Evolutionary conservation across 495 filamentous ascomycete species (phyloP).

Genomic region (Aspergillus conjunctus): DNA sequence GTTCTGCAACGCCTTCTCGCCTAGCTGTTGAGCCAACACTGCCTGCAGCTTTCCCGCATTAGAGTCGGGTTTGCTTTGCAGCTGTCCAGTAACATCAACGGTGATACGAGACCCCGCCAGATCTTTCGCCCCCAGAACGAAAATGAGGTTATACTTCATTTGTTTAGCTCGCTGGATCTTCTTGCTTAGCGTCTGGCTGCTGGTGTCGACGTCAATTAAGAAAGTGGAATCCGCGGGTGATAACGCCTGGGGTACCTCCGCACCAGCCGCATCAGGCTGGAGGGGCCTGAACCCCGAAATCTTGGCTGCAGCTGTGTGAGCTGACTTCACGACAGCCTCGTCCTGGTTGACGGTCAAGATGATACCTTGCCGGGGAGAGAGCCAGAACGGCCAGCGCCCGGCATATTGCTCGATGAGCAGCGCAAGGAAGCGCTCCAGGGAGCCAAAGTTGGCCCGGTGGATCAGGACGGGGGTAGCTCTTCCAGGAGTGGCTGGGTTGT

Average conservation of each 20-base stretch:
- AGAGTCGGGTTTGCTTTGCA: slow-evolving; percentile 43
- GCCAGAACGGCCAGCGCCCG: slow-evolving; percentile 88
- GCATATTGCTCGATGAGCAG: slow-evolving; percentile 82
- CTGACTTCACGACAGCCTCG: slow-evolving; percentile 58
- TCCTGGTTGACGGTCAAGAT: slow-evolving; percentile 75
- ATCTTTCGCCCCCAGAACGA: slow-evolving; percentile 68
- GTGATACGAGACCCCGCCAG: slow-evolving; percentile 46
- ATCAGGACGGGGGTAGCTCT: slow-evolving; percentile 79
- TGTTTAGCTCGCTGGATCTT: slow-evolving; percentile 73
- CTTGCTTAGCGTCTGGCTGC: slow-evolving; percentile 58
- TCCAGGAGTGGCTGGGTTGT: slow-evolving; percentile 69
- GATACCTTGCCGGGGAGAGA: slow-evolving; percentile 79
- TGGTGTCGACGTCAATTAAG: slow-evolving; percentile 72
- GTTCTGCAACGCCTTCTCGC: slow-evolving; percentile 37
- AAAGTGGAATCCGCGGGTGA: slow-evolving; percentile 54
- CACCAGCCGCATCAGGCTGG: slow-evolving; percentile 22
- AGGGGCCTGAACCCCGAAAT: slow-evolving; percentile 41
- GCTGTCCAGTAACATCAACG: slow-evolving; percentile 49
- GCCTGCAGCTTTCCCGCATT: slow-evolving; percentile 33
- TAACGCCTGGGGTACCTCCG: slow-evolving; percentile 33
- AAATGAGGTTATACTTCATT: slow-evolving; percentile 73
- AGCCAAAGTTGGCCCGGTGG: slow-evolving; percentile 86
- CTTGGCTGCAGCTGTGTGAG: slow-evolving; percentile 46
- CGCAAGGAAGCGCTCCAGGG: slow-evolving; percentile 83
- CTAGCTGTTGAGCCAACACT: slow-evolving; percentile 35